Evolutionary conservation across 176 grass and related monocot species (phyloP).

Genomic region (Rhipidocladum racemiflorum): DNA sequence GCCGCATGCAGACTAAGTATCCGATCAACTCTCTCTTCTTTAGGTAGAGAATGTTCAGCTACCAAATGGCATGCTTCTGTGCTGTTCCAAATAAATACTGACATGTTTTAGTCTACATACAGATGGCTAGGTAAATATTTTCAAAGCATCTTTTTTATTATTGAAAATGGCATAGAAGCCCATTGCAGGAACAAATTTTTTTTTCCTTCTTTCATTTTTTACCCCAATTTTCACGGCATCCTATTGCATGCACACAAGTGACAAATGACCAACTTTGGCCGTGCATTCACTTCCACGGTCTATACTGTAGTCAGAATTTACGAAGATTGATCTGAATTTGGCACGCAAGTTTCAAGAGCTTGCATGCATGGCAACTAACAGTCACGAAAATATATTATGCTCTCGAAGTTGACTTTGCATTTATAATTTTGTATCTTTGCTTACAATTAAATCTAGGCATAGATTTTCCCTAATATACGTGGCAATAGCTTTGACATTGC

Average conservation of each 20-base stretch:
- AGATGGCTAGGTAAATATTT: neutral
- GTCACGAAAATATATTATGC: neutral
- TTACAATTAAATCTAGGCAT: neutral
- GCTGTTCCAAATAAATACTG: neutral
- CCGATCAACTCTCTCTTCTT: neutral
- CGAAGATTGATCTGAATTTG: neutral
- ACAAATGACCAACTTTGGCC: neutral
- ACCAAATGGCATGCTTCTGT: neutral
- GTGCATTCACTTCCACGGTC: too few relatives aligned
- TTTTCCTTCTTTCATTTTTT: neutral
- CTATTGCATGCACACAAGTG: neutral
- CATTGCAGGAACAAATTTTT: neutral
- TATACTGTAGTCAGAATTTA: neutral
- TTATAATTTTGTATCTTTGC: neutral
- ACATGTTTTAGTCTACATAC: neutral
- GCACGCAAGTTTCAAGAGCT: slow-evolving; percentile 16
- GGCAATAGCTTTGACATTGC: slow-evolving; percentile 1
- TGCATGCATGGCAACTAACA: neutral
- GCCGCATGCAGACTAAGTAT: neutral
- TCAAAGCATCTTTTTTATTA: neutral
- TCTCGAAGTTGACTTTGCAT: neutral
- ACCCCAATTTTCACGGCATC: neutral
- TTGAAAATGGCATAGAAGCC: neutral
- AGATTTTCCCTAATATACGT: neutral
- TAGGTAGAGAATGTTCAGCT: neutral